Evolutionary conservation across 2,329 filamentous ascomycete species (phyloP).

Genomic region (Fusarium stilboides): DNA sequence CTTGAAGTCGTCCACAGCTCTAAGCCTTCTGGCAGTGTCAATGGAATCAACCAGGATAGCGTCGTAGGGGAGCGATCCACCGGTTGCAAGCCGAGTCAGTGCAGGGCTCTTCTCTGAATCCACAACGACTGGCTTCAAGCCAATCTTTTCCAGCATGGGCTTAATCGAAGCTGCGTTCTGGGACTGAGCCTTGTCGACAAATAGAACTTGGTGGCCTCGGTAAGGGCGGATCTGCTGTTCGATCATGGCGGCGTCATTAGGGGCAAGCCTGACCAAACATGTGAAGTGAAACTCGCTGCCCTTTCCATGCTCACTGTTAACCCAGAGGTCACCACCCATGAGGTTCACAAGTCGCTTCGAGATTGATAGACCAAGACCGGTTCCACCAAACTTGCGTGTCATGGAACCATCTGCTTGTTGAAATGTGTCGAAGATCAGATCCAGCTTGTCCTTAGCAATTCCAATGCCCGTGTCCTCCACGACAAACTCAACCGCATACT

Average conservation of each 20-base stretch:
- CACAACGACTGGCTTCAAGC: conserved; percentile 87
- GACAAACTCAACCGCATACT: conserved; percentile 95
- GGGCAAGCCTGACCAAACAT: conserved; percentile 88
- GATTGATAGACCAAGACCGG: conserved; percentile 92
- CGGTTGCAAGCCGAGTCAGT: conserved; percentile 67
- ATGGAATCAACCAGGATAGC: conserved; percentile 97
- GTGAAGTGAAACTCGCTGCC: conserved; percentile 98
- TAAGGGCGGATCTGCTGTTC: conserved; percentile 91
- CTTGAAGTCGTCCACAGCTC: conserved; percentile 95
- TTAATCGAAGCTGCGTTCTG: conserved; percentile 82
- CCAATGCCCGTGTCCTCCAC: conserved; percentile 98
- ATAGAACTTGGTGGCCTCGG: conserved; percentile 90
- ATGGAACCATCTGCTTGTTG: conserved; percentile 98
- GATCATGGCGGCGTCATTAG: conserved; percentile 83
- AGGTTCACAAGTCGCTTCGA: conserved; percentile 95
- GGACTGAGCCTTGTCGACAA: conserved; percentile 92
- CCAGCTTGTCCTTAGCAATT: conserved; percentile 94
- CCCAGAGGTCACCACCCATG: conserved; percentile 97
- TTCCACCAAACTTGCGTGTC: conserved; percentile 95
- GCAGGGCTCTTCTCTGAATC: conserved; percentile 78
- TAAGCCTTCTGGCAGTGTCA: conserved; percentile 86
- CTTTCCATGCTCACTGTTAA: conserved; percentile 90
- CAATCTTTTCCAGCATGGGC: conserved; percentile 82
- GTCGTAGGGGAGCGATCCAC: conserved; percentile 82
- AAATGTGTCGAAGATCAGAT: conserved; percentile 98